These are phyloP conservation scores for Pochonia chlamydosporia DNA, from an alignment of 2,329 filamentous ascomycete species.

Conservation along the genomic window DNA sequence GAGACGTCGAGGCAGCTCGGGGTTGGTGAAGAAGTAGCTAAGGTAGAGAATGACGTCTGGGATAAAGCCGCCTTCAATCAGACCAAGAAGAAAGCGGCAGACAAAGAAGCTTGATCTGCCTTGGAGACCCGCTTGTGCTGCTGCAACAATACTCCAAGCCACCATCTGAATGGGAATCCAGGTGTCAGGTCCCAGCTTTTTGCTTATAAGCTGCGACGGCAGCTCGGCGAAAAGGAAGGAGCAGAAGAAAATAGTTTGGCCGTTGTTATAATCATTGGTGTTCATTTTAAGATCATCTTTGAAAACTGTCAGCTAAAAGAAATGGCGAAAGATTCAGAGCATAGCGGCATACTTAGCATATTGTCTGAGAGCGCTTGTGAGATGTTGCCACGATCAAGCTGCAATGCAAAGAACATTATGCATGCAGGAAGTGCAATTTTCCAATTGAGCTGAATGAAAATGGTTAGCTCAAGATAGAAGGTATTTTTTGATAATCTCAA, in stretches of 20 bases:
- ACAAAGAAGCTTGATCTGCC: conserved; percentile 23
- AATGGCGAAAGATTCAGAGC: too few species aligned
- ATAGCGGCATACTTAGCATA: conserved; percentile 27
- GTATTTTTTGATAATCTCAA: too few species aligned
- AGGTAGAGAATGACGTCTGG: conserved; percentile 33
- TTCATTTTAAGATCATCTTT: conserved; percentile 7
- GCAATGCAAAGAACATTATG: conserved; percentile 47
- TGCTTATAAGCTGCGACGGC: conserved; percentile 46
- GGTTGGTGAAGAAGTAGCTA: conserved; percentile 26
- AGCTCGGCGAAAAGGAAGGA: conserved; percentile 47
- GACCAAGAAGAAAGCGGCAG: conserved; percentile 32
- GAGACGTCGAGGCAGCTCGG: conserved; percentile 22
- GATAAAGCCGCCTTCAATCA: conserved; percentile 56
- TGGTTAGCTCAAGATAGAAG: neutral
- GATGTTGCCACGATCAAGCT: conserved; percentile 33
- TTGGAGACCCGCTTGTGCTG: conserved; percentile 25
- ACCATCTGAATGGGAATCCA: conserved; percentile 44
- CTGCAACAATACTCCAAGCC: conserved; percentile 27
- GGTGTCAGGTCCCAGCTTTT: conserved; percentile 41
- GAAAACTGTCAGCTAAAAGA: too few species aligned
- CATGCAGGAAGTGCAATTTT: conserved; percentile 32
- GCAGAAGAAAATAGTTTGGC: conserved; percentile 42
- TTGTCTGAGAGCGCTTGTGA: conserved; percentile 28
- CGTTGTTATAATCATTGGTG: conserved; percentile 38
- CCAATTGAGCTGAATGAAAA: conserved; percentile 20